Conservation (phyloP, 768 basidiomycete genomes). For the Sporobolomyces phaffii region DNA sequence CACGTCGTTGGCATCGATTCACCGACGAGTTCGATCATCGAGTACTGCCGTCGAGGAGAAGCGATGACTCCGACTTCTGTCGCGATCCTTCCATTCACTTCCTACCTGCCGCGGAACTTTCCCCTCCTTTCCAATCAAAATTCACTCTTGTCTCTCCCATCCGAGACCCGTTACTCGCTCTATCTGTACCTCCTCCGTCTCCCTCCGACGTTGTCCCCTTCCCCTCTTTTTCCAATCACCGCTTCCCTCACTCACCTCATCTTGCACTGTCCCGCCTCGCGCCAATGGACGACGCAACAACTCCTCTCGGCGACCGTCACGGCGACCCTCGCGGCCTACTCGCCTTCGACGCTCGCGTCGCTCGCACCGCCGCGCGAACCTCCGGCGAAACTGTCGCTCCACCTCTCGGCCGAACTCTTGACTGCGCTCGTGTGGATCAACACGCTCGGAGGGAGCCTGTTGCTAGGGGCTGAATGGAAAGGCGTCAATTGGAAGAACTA, state of each 20-base stretch:
- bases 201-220: neutral
- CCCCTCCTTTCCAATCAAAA: neutral
- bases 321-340: slow-evolving; percentile 8
- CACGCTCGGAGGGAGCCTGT: slow-evolving; percentile 1
- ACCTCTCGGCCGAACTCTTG: neutral
- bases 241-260: neutral
- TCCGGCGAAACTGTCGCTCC: neutral
- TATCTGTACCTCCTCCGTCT: neutral
- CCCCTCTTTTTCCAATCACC: neutral
- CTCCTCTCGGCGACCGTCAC: slow-evolving; percentile 10
- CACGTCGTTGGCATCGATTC: neutral
- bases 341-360: neutral
- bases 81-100: neutral
- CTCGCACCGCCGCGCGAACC: neutral
- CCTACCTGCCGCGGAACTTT: neutral
- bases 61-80: slow-evolving; percentile 7
- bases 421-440: slow-evolving; percentile 8
- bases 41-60: slow-evolving; percentile 16
- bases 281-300: slow-evolving; percentile 2
- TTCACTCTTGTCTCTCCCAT: neutral
- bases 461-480: neutral
- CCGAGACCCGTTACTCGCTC: neutral
- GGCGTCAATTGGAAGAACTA: neutral
- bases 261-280: neutral
- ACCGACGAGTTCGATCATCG: neutral